Percentiles rank a stretch among this genome's conserved stretches.
Evolutionary conservation across 306 rosid genomes (phyloP).

Genomic region (Mimosa pudica): DNA sequence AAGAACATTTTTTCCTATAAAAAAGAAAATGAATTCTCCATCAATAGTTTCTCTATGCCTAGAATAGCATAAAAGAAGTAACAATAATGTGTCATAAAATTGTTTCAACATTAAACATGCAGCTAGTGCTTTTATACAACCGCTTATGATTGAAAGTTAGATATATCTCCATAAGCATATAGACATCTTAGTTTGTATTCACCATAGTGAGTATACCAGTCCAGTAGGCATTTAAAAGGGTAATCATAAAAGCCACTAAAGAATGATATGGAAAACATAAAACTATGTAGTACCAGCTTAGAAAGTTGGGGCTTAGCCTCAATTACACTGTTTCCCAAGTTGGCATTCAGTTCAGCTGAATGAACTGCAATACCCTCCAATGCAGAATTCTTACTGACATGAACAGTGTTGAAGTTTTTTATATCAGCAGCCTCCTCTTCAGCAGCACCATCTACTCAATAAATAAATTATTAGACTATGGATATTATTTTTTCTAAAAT

Average conservation of each 20-base stretch:
- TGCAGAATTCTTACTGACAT: slow-evolving; percentile 11
- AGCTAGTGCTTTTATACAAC: neutral
- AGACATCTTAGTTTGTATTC: neutral
- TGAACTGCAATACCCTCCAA: slow-evolving; percentile 10
- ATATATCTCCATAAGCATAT: neutral
- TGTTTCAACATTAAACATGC: neutral
- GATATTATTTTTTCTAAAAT: neutral
- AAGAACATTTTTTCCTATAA: too few species aligned
- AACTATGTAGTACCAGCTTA: slow-evolving; percentile 28
- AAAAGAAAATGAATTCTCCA: too few species aligned
- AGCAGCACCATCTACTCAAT: slow-evolving; percentile 36
- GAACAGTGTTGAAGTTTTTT: slow-evolving; percentile 12
- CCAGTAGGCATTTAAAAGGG: neutral
- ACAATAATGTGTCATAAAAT: neutral
- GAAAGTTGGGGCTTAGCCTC: neutral
- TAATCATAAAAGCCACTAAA: neutral
- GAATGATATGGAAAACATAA: neutral
- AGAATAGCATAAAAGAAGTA: too few species aligned
- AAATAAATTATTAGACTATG: slow-evolving; percentile 20
- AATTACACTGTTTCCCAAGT: slow-evolving; percentile 20
- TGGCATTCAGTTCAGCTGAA: slow-evolving; percentile 26
- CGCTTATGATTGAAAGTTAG: neutral
- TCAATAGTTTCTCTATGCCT: too few species aligned
- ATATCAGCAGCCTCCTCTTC: slow-evolving; percentile 18
- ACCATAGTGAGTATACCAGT: neutral